Evolutionary conservation across 371 early-diverging fungal genomes (phyloP), one percentile per base, ranked within the genome.

Genomic region (Fennellomyces sp.): DNA sequence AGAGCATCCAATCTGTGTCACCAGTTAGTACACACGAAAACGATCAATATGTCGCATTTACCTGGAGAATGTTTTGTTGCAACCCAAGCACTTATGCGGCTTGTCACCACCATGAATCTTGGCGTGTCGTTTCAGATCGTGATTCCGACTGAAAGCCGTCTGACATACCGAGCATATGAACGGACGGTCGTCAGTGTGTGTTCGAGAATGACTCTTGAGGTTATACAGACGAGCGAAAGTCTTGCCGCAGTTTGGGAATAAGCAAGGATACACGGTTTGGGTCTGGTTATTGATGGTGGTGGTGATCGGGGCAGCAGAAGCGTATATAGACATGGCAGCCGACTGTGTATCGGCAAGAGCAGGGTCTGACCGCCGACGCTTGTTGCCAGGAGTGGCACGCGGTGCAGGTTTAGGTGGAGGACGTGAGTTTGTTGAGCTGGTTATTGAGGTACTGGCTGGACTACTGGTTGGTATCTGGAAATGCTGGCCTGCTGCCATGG

Each of bases 41-140:
- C 17, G 4, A n/a, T 28, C 29, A 39, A 38, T 17, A 0, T 25
- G 2, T 36, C 19, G 7, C 27, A 52, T 29, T 61, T 76, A 71
- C 80, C 80, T 75, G 39, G 78, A 83, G 66, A 92, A 92, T n/a
- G 82, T 85, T 70, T 93, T 94, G 45, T 89, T 86, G 64, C 95
- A 94, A 17, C 90, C 88, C 25, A 74, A 70, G 63, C 95, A 94
- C 57, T 81, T 82, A 72, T 92, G 91, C 6, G 93, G 92, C 62
- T 93, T 94, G 33, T 87, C 80, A 11, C 93, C 93, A n/a, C 83
- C 87, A 63, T 94, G 95, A 33, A 92, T 93, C 68, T 91, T 90
- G 56, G 87, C 81, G 61, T 94, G 95, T 12, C 95, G 76, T 58
- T 94, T 94, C 39, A 94, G 69, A 66, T 94, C 95, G 60, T 94